A percentile compares a stretch with the other conserved stretches of the same genome.
phyloP scores from a whole-genome alignment of 306 rosid species.

The Glycine soja region DNA sequence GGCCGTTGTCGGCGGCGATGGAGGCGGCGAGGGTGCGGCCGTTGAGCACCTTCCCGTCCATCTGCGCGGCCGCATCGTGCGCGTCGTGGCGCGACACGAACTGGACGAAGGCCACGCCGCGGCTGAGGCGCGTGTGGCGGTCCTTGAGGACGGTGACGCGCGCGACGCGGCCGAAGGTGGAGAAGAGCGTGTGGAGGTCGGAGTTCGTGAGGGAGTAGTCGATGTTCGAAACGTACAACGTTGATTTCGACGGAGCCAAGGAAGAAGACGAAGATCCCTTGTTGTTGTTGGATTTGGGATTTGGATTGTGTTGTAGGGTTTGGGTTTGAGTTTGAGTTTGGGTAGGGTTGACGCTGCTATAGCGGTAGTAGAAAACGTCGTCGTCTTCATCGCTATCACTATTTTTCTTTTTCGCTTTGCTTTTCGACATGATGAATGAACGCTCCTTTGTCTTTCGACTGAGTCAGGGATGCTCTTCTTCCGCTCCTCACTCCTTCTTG shows the following conservation, averaged over 20 bases:
- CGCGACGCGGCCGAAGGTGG: conserved; percentile 81
- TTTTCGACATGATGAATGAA: neutral
- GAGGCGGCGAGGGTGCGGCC: conserved; percentile 75
- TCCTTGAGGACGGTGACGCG: conserved; percentile 92
- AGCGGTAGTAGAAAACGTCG: conserved; percentile 82
- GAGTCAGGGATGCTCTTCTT: no score
- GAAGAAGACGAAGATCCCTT: conserved; percentile 2
- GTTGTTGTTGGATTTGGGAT: neutral
- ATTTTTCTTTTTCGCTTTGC: neutral
- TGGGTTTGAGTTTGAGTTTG: neutral
- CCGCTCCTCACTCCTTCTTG: no score
- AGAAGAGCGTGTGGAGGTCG: conserved; percentile 91
- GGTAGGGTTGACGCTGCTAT: conserved; percentile 36
- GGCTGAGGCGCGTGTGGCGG: conserved; percentile 81
- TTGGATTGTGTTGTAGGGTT: neutral
- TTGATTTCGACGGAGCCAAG: conserved; percentile 87
- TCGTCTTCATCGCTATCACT: conserved; percentile 73
- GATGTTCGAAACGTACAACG: conserved; percentile 80
- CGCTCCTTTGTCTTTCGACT: neutral
- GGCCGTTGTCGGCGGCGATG: conserved; percentile 89
- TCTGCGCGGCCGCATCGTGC: conserved; percentile 50
- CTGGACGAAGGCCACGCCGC: conserved; percentile 89
- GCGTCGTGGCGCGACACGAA: conserved; percentile 84
- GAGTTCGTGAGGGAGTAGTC: conserved; percentile 89
- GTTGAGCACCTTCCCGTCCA: conserved; percentile 75